Evolutionary conservation across 257 asterid genomes (phyloP).

Genomic region (Petrea volubilis): DNA sequence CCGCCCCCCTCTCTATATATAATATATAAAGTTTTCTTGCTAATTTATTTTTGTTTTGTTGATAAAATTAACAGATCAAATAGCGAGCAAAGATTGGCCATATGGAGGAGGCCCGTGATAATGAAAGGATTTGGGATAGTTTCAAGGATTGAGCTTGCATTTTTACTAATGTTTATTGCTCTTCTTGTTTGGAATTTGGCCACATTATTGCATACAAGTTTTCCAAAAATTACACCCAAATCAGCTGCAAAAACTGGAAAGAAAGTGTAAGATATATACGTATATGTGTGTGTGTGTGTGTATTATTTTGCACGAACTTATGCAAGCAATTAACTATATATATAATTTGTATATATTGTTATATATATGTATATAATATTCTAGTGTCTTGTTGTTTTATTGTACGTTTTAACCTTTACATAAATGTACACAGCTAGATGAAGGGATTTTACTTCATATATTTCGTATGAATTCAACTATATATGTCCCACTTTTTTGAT

Average conservation of each 20-base stretch:
- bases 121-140: constrained; percentile 79
- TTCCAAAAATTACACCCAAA: constrained; percentile 49
- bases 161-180: constrained; percentile 74
- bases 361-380: too few species aligned
- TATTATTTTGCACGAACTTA: background rate
- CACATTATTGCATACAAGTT: constrained; percentile 37
- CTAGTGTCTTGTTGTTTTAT: too few species aligned
- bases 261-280: constrained; percentile 59
- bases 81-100: constrained; percentile 25
- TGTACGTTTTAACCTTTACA: too few species aligned
- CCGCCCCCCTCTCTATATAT: too few species aligned
- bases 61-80: constrained; percentile 31
- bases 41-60: background rate
- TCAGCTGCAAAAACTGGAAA: constrained; percentile 54
- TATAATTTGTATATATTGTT: too few species aligned
- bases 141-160: constrained; percentile 63
- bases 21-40: background rate
- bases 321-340: background rate
- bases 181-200: constrained; percentile 69
- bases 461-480: too few species aligned
- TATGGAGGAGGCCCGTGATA: constrained; percentile 74
- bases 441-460: too few species aligned
- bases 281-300: background rate
- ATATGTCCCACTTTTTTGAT: too few species aligned
- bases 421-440: too few species aligned